phyloP scores from a whole-genome alignment of 1,284 basidiomycete genomes.

The Rhodotorula sp. region DNA sequence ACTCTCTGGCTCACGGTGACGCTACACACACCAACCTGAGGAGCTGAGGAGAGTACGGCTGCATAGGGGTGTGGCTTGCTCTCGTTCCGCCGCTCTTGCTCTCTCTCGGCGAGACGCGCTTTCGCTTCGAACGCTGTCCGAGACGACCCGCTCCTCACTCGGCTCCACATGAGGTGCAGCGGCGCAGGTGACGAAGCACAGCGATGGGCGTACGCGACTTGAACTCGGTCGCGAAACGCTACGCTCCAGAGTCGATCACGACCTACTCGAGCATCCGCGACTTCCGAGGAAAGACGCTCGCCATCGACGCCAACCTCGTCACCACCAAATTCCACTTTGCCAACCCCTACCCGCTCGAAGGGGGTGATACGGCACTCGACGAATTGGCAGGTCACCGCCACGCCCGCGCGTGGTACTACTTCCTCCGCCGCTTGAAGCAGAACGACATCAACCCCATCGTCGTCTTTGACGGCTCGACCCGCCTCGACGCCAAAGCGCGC shows the following conservation, averaged over 20 bases:
- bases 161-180: too few species aligned
- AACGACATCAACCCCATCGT: conserved; percentile 29
- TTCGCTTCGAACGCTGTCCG: too few species aligned
- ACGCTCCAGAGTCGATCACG: conserved; percentile 16
- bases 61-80: too few species aligned
- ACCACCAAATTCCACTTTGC: conserved; percentile 33
- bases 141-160: too few species aligned
- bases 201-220: conserved; percentile 35
- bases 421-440: conserved; percentile 18
- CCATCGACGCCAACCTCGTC: conserved; percentile 37
- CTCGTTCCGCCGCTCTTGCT: too few species aligned
- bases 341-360: background rate
- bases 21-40: too few species aligned
- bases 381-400: conserved; percentile 3
- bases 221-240: conserved; percentile 2
- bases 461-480: conserved; percentile 36
- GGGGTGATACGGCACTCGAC: background rate
- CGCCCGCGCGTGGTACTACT: conserved; percentile 31
- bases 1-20: too few species aligned
- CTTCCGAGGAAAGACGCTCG: conserved; percentile 18
- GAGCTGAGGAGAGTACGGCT: too few species aligned
- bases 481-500: conserved; percentile 20
- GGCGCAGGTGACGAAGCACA: background rate
- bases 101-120: too few species aligned
- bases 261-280: conserved; percentile 12